Base-by-base conservation (phyloP, 208 protist species). In the Vickermania spadyakhi region DNA sequence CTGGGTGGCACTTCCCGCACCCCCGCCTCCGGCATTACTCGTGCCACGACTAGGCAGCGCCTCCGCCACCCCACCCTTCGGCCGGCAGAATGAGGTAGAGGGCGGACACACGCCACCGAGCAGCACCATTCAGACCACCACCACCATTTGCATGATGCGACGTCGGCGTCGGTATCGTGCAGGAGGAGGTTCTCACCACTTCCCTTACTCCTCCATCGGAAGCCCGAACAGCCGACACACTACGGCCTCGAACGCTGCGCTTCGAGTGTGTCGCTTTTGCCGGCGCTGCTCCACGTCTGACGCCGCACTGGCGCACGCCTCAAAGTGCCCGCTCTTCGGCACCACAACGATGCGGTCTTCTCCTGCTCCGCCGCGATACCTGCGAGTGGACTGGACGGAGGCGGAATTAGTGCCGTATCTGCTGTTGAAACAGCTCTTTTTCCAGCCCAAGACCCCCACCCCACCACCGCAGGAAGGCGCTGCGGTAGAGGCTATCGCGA, bases 331-430 rank as follows among this genome's bases (percentile, higher is more conserved):
- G 11, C 36, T 18, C 36, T 18, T 45, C 36, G 36, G 36, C 36
- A 45, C 36, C 36, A 45, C 36, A 18, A 26, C n/a, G n/a, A n/a
- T n/a, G n/a, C n/a, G n/a, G n/a, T n/a, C n/a, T n/a, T n/a, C n/a
- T n/a, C n/a, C n/a, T n/a, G n/a, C n/a, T n/a, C 51, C 51, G 21
- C 5, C 14, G 21, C 21, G 21, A 22, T 11, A 11, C 23, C 5
- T 26, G 14, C 7, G 5, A 11, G 31, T 60, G 3, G 31, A 28
- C 18, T 60, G 56, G 56, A 21, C 4, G 22, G 56, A 60, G 2
- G 56, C 30, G 31, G 29, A 60, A 31, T 31, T 60, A 13, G 28
- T 60, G 3, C 18, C 26, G 18, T 60, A 60, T 28, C 26, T 60
- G 2, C 18, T 45, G 18, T 18, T 45, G 36, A 45, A 45, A 45